Conservation (phyloP, 768 basidiomycete species). For the Kwoniella mangroviensis region DNA sequence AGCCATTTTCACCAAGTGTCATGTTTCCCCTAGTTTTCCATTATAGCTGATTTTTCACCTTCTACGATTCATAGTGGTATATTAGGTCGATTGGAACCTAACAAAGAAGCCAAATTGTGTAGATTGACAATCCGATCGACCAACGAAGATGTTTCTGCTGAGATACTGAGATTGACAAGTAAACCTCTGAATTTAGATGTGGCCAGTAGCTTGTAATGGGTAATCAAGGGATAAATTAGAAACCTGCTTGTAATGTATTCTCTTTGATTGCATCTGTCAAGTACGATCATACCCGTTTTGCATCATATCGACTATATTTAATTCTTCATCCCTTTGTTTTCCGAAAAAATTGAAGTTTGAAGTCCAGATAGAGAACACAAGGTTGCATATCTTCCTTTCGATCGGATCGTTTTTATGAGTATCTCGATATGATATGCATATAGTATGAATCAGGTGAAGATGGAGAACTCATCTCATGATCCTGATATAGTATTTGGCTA, state of each 20-base stretch:
- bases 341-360: no score
- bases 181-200: constrained; percentile 55
- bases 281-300: no score
- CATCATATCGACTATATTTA: no score
- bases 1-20: not conserved
- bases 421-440: no score
- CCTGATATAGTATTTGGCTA: no score
- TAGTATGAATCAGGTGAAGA: no score
- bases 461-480: no score
- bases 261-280: no score
- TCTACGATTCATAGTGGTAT: constrained; percentile 67
- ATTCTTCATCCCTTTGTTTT: no score
- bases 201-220: constrained; percentile 32
- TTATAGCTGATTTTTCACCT: constrained; percentile 13
- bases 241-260: not conserved
- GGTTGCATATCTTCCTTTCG: no score
- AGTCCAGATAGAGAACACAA: no score
- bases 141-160: constrained; percentile 75
- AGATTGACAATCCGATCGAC: constrained; percentile 93
- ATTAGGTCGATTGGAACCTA: constrained; percentile 88
- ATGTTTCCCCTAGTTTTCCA: not conserved
- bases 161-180: constrained; percentile 55
- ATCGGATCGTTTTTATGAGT: no score
- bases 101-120: constrained; percentile 94
- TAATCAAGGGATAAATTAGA: not conserved